Evolutionary conservation across 257 asterid genomes (phyloP).

Genomic region (Rauvolfia tetraphylla): DNA sequence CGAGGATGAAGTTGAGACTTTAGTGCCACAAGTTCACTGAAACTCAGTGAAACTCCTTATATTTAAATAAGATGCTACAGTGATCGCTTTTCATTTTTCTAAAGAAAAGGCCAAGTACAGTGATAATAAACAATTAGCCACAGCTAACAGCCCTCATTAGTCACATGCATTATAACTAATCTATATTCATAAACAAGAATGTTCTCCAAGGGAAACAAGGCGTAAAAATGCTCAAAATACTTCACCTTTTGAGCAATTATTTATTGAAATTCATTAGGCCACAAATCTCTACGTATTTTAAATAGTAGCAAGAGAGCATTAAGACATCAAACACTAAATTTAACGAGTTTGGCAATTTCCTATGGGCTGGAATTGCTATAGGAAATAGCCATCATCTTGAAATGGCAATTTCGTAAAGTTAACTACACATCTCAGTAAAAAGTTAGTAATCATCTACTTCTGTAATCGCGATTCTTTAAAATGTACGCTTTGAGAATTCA

Average conservation of each 20-base stretch:
- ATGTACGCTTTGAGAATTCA: not conserved
- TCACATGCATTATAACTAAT: constrained; percentile 14
- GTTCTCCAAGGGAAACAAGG: not conserved
- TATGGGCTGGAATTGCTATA: too few relatives aligned
- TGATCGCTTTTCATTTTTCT: constrained; percentile 7
- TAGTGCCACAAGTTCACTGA: constrained; percentile 4
- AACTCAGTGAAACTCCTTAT: constrained; percentile 15
- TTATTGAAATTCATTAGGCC: not conserved
- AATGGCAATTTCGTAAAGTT: too few relatives aligned
- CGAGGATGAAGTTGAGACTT: constrained; percentile 3
- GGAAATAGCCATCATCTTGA: too few relatives aligned
- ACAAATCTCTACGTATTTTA: not conserved
- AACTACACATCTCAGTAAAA: too few relatives aligned
- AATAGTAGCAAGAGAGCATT: not conserved
- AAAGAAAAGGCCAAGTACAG: constrained; percentile 4
- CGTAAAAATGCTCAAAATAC: not conserved
- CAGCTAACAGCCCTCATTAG: constrained; percentile 12
- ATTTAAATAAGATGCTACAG: constrained; percentile 12
- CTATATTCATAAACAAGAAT: not conserved
- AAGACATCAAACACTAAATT: not conserved
- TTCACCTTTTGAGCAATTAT: not conserved
- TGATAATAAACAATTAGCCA: not conserved
- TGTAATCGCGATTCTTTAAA: not conserved
- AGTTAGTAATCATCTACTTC: not conserved
- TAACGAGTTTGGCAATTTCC: not conserved